Base-by-base conservation (phyloP, 2,329 filamentous ascomycete species). In the Pseudogymnoascus verrucosus region DNA sequence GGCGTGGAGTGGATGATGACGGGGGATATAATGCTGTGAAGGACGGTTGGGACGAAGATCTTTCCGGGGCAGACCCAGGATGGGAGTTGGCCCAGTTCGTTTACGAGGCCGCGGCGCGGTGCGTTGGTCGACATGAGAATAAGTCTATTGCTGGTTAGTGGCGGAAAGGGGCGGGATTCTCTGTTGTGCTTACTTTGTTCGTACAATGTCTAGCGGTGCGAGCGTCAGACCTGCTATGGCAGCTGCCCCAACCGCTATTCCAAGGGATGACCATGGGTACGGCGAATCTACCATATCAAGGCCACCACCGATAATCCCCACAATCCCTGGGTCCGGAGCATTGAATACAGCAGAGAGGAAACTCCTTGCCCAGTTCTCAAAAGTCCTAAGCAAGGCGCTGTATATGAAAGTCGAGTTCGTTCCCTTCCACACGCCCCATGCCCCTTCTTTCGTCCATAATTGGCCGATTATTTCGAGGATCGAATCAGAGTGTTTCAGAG, bases 371-470 rank as follows among this genome's bases (percentile, higher is more conserved):
- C 96, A 99, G 69, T 91, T 93, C 74, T 98, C 95, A 31, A 96
- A 79, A 6, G 96, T 88, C 10, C 91, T 91, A 66, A 93, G 85
- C 16, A 98, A 81, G 57, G 97, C 85, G 0, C 88, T 90, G 77
- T 98, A 96, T 60, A 98, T 81, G 72, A 98, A 99, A 1, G 92
- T 96, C 12, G 90, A 86, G 73, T 98, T 98, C 39, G 92, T 91
- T 7, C 89, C 87, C 75, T 97, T 97, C 93, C 93, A 99, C 4
- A 97, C 87, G 4, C 95, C 95, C 82, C 92, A 93, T 0, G 88
- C 88, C 37, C 92, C 91, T 73, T 96, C 93, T 69, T 89, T 93
- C 59, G 88, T 83, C 90, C 95, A 98, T 19, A 98, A 78, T 73
- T 96, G 89, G 5, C 88, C 87, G 65, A 99, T 84, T 2, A 95